phyloP scores from a whole-genome alignment of 2,329 filamentous ascomycete genomes.

The Malbranchea cinnamomea region DNA sequence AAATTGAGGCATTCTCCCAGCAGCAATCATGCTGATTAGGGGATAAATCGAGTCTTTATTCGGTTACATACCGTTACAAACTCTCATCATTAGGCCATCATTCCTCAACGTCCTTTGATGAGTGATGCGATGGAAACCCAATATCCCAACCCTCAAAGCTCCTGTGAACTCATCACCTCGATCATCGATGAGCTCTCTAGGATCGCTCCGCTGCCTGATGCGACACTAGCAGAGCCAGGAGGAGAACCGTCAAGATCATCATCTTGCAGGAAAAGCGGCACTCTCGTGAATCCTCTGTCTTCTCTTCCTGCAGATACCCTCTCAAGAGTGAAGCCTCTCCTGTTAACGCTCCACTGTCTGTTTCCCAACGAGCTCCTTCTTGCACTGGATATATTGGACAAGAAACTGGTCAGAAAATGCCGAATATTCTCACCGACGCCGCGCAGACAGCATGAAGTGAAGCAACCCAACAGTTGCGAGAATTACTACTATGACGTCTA shows the following conservation, averaged over 20 bases:
- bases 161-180: slow-evolving; percentile 3
- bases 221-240: not conserved
- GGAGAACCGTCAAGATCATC: not conserved
- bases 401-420: slow-evolving; percentile 45
- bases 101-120: no score
- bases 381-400: slow-evolving; percentile 76
- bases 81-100: no score
- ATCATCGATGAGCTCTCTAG: slow-evolving; percentile 3
- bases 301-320: slow-evolving; percentile 7
- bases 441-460: not conserved
- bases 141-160: not conserved
- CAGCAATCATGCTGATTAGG: no score
- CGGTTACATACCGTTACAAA: no score
- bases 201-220: not conserved
- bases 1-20: no score
- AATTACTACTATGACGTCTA: no score
- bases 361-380: slow-evolving; percentile 71
- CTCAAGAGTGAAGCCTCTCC: slow-evolving; percentile 34
- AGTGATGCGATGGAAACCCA: no score
- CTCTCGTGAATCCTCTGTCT: slow-evolving; percentile 9
- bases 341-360: slow-evolving; percentile 72
- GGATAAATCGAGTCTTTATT: no score
- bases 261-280: no score
- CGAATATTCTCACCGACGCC: not conserved
- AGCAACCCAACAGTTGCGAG: slow-evolving; percentile 4